Percentiles rank a stretch among this genome's conserved stretches.
These are phyloP conservation scores for Microcera coccophila DNA, from an alignment of 2,329 filamentous ascomycete genomes.

Conservation along the genomic window DNA sequence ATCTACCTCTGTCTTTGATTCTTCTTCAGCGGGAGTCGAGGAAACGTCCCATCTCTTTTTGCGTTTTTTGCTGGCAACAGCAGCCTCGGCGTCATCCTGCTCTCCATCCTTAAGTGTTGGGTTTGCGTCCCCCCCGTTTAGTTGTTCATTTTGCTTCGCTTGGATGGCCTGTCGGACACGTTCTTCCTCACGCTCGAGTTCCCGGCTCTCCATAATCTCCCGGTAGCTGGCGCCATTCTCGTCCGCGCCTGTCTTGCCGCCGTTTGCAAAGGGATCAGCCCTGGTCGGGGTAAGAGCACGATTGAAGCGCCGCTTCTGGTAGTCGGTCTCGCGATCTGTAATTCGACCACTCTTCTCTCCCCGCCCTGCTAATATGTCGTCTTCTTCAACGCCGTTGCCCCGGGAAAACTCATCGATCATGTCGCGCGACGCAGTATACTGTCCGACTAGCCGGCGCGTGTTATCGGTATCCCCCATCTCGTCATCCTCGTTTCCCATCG, in stretches of 20 bases:
- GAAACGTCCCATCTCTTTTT: constrained; percentile 94
- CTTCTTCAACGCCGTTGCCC: constrained; percentile 82
- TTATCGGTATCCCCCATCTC: constrained; percentile 71
- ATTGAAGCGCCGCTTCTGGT: constrained; percentile 92
- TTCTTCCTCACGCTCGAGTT: constrained; percentile 90
- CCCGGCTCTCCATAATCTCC: constrained; percentile 84
- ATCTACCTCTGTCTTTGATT: constrained; percentile 44
- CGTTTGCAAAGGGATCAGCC: constrained; percentile 78
- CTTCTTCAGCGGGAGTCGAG: constrained; percentile 52
- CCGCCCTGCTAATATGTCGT: constrained; percentile 78
- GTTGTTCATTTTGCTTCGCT: constrained; percentile 57
- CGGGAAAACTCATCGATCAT: constrained; percentile 93
- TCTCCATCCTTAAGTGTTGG: constrained; percentile 71
- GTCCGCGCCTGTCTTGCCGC: constrained; percentile 62
- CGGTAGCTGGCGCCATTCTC: constrained; percentile 78
- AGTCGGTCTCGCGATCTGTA: constrained; percentile 89
- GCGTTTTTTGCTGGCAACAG: constrained; percentile 66
- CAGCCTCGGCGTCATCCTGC: constrained; percentile 69
- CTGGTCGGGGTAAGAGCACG: constrained; percentile 81
- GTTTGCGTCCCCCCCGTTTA: constrained; percentile 60
- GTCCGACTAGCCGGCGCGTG: constrained; percentile 77
- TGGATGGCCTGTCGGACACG: constrained; percentile 76
- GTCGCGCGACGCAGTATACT: constrained; percentile 88
- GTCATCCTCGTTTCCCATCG: constrained; percentile 72
- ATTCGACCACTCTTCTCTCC: constrained; percentile 88